Evolutionary conservation across 2,329 filamentous ascomycete genomes (phyloP), one percentile per base, ranked within the genome.

Genomic region (Verticillium tricorpus): DNA sequence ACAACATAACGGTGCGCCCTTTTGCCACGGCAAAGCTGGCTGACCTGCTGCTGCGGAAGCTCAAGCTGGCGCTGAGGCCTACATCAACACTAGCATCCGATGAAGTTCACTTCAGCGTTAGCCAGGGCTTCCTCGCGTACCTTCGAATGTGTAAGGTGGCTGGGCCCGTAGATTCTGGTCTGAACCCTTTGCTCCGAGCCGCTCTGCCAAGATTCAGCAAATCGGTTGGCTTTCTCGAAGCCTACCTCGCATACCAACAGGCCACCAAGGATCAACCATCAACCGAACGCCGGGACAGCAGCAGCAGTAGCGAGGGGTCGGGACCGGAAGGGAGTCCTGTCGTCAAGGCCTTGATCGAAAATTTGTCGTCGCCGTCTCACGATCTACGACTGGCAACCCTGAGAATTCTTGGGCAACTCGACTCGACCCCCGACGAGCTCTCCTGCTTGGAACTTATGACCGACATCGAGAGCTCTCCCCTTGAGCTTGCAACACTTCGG

Each of bases 401-500:
- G 50, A 85, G 87, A 62, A 80, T 97, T 31, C 77, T 98, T 14
- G 82, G 85, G 52, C 79, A 85, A 39, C 75, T 95, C 17, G 79
- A 86, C 57, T 75, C 59, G 67, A 80, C 77, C 60, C 76, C 71
- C 40, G 80, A 82, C 60, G 79, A 82, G 63, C 76, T 81, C 56
- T 72, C 85, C 34, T 77, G 80, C 7, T 74, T 91, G 28, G 77
- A 79, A 7, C 82, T 87, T 7, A 94, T 96, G 76, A 82, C 93
- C 17, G 84, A 92, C 65, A 87, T 93, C 17, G 93, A 98, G 73
- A 85, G 92, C 65, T 91, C 89, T 6, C 88, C 91, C 0, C 76
- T 96, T n/a, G 86, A 85, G 56, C 80, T 97, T 4, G 86, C 93
- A 61, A 92, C 89, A 58, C 85, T 87, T 58, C 86, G 95, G 61